Conservation (phyloP, 2,329 filamentous ascomycete species). For the Epichloe aotearoae region DNA sequence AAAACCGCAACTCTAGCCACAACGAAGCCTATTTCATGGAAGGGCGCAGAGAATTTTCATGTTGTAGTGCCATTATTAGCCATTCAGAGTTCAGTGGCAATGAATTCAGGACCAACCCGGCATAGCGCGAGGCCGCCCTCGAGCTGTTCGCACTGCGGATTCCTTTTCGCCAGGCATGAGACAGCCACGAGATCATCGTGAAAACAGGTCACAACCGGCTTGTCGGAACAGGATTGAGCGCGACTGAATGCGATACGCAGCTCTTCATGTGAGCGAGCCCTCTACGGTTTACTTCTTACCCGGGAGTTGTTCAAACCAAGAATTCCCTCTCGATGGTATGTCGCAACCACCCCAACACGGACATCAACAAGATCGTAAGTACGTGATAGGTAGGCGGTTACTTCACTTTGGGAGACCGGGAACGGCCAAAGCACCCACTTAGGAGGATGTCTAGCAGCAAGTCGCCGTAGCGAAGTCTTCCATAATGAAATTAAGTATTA, state of each 20-base stretch:
- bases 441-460: conserved; percentile 37
- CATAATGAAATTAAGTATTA: conserved; percentile 29
- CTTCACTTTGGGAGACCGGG: conserved; percentile 38
- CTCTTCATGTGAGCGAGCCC: not conserved
- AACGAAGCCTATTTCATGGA: not conserved
- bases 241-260: too few relatives aligned
- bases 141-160: too few relatives aligned
- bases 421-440: conserved; percentile 42
- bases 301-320: not conserved
- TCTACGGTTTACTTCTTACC: not conserved
- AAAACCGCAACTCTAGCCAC: conserved; percentile 3
- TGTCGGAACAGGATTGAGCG: too few relatives aligned
- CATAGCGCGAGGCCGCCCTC: too few relatives aligned
- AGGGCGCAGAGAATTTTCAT: too few relatives aligned
- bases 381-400: conserved; percentile 33
- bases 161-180: too few relatives aligned
- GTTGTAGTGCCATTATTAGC: too few relatives aligned
- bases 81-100: too few relatives aligned
- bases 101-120: too few relatives aligned
- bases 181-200: too few relatives aligned
- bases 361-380: conserved; percentile 25
- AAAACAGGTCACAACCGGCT: too few relatives aligned
- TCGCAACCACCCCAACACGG: conserved; percentile 40
- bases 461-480: conserved; percentile 39
- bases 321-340: conserved; percentile 15